Evolutionary conservation across 768 basidiomycete species (phyloP), one percentile per base, ranked within the genome.

Genomic region (Russula sp.): DNA sequence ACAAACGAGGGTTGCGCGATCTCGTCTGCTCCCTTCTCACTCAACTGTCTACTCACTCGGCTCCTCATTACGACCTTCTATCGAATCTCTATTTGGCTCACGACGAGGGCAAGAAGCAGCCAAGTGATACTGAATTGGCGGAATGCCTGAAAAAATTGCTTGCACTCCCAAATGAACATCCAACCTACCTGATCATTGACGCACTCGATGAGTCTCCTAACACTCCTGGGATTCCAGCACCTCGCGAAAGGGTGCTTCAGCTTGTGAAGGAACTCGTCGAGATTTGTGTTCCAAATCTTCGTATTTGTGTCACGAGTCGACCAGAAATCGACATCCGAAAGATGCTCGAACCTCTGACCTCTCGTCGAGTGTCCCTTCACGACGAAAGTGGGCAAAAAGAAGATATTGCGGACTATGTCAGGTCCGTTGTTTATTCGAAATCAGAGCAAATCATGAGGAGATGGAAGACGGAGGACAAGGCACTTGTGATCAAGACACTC

Each of bases 121-220:
- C 53, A 8, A 26, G 42, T 26, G 46, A 18, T 7, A 44, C 13
- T n/a, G 42, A 14, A 16, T 34, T 62, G 44, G 34, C 22, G 2
- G 16, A 20, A 30, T 62, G 53, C 51, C 9, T 62, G 22, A 54
- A 62, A 46, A 24, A 56, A 1, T 56, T 62, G 52, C 32, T 62
- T 16, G 14, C 42, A 14, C n/a, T 36, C 18, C 28, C 52, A 0
- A 2, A 5, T 13, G 9, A 26, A 28, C 1, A 0, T 14, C 38
- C 30, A 5, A 40, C 42, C 9, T 61, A 53, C 40, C 16, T 61
- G 11, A 26, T 56, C 46, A 10, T 57, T 1, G 61, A 62, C 26
- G 61, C 54, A 1, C 16, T 62, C 28, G 61, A 62, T 16, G 61
- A 62, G 26, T 38, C 54, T 14, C 61, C 61, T 11, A 38, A 44